Conservation (phyloP, 208 protist species). For the Leishmania mexicana region DNA sequence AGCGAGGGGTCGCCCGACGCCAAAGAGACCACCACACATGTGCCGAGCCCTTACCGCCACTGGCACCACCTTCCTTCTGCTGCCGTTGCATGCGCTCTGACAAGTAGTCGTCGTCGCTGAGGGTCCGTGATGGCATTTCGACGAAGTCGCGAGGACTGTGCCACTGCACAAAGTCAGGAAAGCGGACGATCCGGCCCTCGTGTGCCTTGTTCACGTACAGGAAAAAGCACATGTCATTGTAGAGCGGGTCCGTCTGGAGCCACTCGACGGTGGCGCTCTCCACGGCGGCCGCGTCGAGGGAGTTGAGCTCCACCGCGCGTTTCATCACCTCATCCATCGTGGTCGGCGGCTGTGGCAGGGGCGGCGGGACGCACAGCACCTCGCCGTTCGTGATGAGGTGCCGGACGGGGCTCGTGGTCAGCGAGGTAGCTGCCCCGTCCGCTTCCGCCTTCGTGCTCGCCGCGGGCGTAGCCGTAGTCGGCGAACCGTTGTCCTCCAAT, state of each 20-base stretch:
- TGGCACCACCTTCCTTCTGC: not conserved
- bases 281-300: slow-evolving; percentile 36
- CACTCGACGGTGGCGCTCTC: slow-evolving; percentile 32
- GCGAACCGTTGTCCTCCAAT: not conserved
- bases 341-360: slow-evolving; percentile 56
- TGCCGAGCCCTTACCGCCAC: slow-evolving; percentile 12
- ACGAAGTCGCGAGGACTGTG: slow-evolving; percentile 86
- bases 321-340: slow-evolving; percentile 71
- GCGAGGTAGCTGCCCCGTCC: not conserved
- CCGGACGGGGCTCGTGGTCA: slow-evolving; percentile 1
- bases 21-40: slow-evolving; percentile 82
- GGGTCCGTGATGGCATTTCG: not conserved
- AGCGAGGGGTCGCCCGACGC: slow-evolving; percentile 56
- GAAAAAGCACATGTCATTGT: slow-evolving; percentile 91
- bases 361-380: slow-evolving; percentile 48
- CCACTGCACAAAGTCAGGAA: slow-evolving; percentile 90
- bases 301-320: slow-evolving; percentile 49
- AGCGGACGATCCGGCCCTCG: slow-evolving; percentile 74
- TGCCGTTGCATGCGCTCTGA: slow-evolving; percentile 72
- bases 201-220: slow-evolving; percentile 72
- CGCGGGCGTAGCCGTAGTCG: not conserved
- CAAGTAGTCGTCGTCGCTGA: slow-evolving; percentile 60
- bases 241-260: slow-evolving; percentile 64
- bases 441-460: not conserved
- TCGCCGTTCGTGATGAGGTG: slow-evolving; percentile 72